Conservation (phyloP, 306 rosid genomes). For the Glycyrrhiza uralensis region DNA sequence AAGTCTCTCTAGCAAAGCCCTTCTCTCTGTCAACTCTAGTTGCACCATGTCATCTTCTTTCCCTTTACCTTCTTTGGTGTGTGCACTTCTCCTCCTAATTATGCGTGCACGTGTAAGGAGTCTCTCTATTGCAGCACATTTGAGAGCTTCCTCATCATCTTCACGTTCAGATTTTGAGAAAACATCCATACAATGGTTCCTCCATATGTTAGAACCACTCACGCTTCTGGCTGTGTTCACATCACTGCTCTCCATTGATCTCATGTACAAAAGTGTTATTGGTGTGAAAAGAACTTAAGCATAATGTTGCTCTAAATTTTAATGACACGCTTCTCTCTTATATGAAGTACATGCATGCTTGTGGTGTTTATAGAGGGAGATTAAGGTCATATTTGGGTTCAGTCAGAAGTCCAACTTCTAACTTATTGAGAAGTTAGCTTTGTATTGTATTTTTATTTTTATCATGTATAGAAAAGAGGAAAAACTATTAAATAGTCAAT, state of each 20-base stretch:
- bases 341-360: neutral
- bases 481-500: no score
- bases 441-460: no score
- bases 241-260: constrained; percentile 30
- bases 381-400: no score
- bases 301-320: neutral
- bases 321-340: neutral
- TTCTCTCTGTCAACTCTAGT: constrained; percentile 52
- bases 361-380: neutral
- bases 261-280: neutral
- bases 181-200: constrained; percentile 24
- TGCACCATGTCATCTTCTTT: constrained; percentile 50
- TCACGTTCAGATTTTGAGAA: constrained; percentile 45
- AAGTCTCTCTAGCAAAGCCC: constrained; percentile 56
- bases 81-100: constrained; percentile 38
- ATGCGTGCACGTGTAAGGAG: constrained; percentile 20
- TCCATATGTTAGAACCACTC: constrained; percentile 13
- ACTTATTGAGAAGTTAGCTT: no score
- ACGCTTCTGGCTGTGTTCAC: neutral
- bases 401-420: no score
- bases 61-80: constrained; percentile 49
- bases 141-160: constrained; percentile 35
- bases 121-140: constrained; percentile 36
- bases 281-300: neutral
- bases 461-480: no score